Evolutionary conservation across 1,284 basidiomycete species (phyloP).

Genomic region (Ganoderma leucocontextum): DNA sequence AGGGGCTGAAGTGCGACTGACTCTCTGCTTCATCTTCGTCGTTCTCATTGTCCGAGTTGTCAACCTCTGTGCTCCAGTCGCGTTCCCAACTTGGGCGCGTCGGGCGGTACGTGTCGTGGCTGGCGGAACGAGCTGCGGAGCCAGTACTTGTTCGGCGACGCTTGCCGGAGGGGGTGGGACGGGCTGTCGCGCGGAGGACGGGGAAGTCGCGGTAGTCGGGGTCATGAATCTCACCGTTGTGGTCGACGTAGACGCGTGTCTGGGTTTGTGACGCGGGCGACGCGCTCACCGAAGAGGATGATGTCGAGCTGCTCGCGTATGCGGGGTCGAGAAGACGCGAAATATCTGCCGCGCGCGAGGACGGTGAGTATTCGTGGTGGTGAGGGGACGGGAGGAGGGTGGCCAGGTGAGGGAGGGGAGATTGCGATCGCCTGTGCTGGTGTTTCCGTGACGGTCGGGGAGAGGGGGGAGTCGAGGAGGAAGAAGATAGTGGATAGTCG

Average conservation of each 20-base stretch:
- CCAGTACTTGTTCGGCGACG: constrained; percentile 36
- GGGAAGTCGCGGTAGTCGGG: constrained; percentile 75
- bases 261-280: constrained; percentile 42
- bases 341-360: constrained; percentile 57
- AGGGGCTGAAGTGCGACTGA: constrained; percentile 39
- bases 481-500: constrained; percentile 30
- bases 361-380: constrained; percentile 43
- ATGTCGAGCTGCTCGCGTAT: constrained; percentile 52
- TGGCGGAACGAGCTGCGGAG: constrained; percentile 33
- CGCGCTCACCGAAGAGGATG: constrained; percentile 42
- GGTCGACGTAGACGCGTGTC: constrained; percentile 61
- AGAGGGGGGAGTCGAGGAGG: constrained; percentile 25
- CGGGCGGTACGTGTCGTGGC: constrained; percentile 38
- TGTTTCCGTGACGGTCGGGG: constrained; percentile 24
- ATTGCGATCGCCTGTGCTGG: constrained; percentile 36
- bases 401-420: constrained; percentile 39
- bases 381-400: constrained; percentile 40
- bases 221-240: constrained; percentile 69
- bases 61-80: constrained; percentile 38
- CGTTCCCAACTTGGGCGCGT: constrained; percentile 46
- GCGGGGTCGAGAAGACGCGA: constrained; percentile 70
- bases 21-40: constrained; percentile 44
- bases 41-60: constrained; percentile 45
- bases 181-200: constrained; percentile 42
- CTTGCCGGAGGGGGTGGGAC: constrained; percentile 25